These are phyloP conservation scores for Pythium rishiriense DNA, from an alignment of 352 stramenopile species.

Conservation along the genomic window DNA sequence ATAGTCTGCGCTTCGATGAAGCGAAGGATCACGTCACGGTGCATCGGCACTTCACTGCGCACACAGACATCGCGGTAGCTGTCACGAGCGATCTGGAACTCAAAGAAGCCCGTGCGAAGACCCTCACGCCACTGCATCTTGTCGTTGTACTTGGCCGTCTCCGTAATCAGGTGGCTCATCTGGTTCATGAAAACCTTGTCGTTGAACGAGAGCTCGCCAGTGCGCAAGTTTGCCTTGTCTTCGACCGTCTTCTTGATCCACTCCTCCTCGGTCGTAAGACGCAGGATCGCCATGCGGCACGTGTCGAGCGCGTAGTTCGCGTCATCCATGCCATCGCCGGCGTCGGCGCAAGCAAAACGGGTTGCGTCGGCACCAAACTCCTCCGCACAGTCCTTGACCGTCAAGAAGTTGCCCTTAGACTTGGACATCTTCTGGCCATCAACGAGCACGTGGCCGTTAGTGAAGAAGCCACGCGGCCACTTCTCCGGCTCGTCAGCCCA, in stretches of 20 bases:
- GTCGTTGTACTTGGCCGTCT: slow-evolving; percentile 88
- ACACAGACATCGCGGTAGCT: slow-evolving; percentile 96
- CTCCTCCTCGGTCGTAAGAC: slow-evolving; percentile 96
- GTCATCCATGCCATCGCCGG: slow-evolving; percentile 98
- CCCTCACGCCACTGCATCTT: slow-evolving; percentile 96
- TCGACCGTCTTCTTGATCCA: slow-evolving; percentile 95
- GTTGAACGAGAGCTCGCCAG: slow-evolving; percentile 86
- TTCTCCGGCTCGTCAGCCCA: slow-evolving; percentile 97
- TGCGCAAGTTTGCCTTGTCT: slow-evolving; percentile 85
- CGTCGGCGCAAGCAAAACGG: slow-evolving; percentile 98
- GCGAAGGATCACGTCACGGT: slow-evolving; percentile 90
- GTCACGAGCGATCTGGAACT: slow-evolving; percentile 98
- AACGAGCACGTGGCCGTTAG: slow-evolving; percentile 97
- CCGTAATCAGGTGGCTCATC: slow-evolving; percentile 95
- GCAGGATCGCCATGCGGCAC: slow-evolving; percentile 97
- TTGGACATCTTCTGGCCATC: slow-evolving; percentile 99
- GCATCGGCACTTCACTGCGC: slow-evolving; percentile 85
- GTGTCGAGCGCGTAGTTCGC: slow-evolving; percentile 98
- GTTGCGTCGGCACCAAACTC: slow-evolving; percentile 96
- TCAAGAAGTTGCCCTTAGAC: slow-evolving; percentile 99
- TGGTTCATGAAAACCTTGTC: slow-evolving; percentile 97
- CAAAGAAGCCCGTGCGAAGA: slow-evolving; percentile 98
- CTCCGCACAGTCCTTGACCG: slow-evolving; percentile 96
- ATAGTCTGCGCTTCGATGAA: slow-evolving; percentile 95
- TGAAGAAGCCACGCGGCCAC: slow-evolving; percentile 98